Evolutionary conservation across 2,329 filamentous ascomycete species (phyloP), one percentile per base, ranked within the genome.

Genomic region (Davidsoniella virescens): DNA sequence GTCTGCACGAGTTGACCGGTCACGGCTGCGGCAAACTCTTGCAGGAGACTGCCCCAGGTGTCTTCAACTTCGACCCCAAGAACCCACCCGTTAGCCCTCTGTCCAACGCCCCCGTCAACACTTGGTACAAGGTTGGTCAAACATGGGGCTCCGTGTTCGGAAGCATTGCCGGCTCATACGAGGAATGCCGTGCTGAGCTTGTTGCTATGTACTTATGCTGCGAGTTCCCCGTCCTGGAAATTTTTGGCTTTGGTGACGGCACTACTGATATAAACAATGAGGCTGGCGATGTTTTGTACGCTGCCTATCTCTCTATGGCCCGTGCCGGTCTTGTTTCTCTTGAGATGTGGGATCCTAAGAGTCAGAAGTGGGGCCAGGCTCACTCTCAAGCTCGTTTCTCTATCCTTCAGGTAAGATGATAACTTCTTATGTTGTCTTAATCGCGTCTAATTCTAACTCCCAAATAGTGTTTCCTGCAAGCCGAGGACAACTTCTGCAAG

Each of bases 131-230:
- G 65, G 87, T 87, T 2, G 87, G 87, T 2, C 86, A 95, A 65
- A 96, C 90, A 0, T 96, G 88, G 88, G 84, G 86, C 51, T 87
- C 82, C 4, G 86, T 94, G 0, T 96, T 96, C 60, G 87, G 88
- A 23, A 78, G 84, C 54, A 78, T 93, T 55, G 87, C 88, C 37
- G 86, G 83, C 3, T 85, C 82, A 14, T 95, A 94, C 60, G 90
- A 96, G 65, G 54, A 56, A 43, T 96, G 90, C 63, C 80, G 90
- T 50, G 90, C 90, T 4, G 90, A 96, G 63, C 84, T 87, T 59
- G 88, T 95, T 9, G 90, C 88, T 47, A 94, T 95, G 87, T 81
- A 80, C 40, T 71, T 96, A 50, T 78, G 81, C 60, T 94, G 88
- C 65, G 88, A 95, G 59, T 94, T 94, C 61, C 73, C 78, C 9